A percentile compares a stretch with the other conserved stretches of the same genome.
phyloP scores from a whole-genome alignment of 2,329 filamentous ascomycete genomes.

The Claviceps maximensis region DNA sequence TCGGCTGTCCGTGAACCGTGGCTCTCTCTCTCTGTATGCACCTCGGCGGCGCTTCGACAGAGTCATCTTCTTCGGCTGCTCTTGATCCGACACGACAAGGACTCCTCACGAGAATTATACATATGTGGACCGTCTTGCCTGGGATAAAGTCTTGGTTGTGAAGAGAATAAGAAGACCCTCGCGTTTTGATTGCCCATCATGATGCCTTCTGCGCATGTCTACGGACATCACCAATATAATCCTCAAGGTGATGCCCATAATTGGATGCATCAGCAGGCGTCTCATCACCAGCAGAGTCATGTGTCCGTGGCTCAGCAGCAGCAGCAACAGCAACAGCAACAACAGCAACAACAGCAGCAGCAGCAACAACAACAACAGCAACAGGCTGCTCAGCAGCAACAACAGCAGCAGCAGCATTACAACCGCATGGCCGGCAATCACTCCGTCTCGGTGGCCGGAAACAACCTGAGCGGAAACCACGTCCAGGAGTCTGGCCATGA shows the following conservation, averaged over 20 bases:
- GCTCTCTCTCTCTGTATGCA: background rate
- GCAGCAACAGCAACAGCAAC: conserved; percentile 23
- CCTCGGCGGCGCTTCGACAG: background rate
- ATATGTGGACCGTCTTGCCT: background rate
- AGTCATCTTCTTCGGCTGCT: background rate
- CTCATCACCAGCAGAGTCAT: conserved; percentile 46
- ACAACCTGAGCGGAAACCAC: conserved; percentile 31
- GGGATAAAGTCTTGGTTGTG: background rate
- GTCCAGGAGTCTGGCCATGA: conserved; percentile 46
- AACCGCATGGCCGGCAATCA: conserved; percentile 58
- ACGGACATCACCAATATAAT: conserved; percentile 54
- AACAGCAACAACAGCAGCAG: conserved; percentile 25
- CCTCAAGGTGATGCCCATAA: conserved; percentile 46
- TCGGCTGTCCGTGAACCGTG: background rate
- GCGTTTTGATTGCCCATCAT: conserved; percentile 26
- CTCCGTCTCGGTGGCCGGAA: conserved; percentile 34
- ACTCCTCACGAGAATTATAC: background rate
- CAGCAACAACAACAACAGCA: conserved; percentile 21
- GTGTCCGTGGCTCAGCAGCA: conserved; percentile 40
- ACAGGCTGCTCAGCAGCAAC: conserved; percentile 22
- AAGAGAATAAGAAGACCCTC: background rate
- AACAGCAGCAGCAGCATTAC: conserved; percentile 46
- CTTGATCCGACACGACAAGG: background rate
- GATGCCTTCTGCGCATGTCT: conserved; percentile 52
- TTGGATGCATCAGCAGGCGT: conserved; percentile 55